These are phyloP conservation scores for Aphanocladium album DNA, from an alignment of 2,329 filamentous ascomycete species.

Conservation along the genomic window DNA sequence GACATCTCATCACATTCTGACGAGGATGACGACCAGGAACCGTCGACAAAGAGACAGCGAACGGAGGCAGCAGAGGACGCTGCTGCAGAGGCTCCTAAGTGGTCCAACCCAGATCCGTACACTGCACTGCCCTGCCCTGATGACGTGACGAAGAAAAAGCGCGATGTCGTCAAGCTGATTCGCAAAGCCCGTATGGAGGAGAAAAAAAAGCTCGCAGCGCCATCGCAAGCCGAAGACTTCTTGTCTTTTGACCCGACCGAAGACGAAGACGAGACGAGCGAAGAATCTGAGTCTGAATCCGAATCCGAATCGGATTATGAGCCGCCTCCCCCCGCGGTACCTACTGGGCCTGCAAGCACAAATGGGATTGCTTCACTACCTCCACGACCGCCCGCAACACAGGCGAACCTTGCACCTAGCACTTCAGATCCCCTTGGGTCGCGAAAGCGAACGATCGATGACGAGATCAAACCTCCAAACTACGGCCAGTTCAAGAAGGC, in stretches of 20 bases:
- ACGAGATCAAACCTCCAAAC: constrained; percentile 56
- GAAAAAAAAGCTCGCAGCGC: constrained; percentile 42
- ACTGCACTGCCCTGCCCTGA: constrained; percentile 78
- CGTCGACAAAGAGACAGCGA: constrained; percentile 32
- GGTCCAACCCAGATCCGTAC: constrained; percentile 96
- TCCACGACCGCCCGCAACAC: constrained; percentile 16
- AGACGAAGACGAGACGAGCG: constrained; percentile 37
- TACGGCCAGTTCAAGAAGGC: constrained; percentile 49
- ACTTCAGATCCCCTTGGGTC: constrained; percentile 48
- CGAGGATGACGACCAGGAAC: constrained; percentile 31
- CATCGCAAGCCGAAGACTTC: constrained; percentile 70
- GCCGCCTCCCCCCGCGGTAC: constrained; percentile 14
- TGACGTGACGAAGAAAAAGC: constrained; percentile 67
- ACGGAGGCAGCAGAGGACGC: constrained; percentile 26
- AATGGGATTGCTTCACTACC: constrained; percentile 16
- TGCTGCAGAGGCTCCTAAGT: constrained; percentile 59
- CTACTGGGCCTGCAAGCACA: background rate
- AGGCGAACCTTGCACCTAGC: constrained; percentile 20
- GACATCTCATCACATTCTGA: constrained; percentile 46
- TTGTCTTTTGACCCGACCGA: constrained; percentile 76
- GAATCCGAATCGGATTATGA: constrained; percentile 16
- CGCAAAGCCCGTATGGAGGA: constrained; percentile 74
- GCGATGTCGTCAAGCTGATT: constrained; percentile 85
- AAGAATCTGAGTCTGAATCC: constrained; percentile 11
- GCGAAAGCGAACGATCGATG: constrained; percentile 70